Conservation (phyloP, 2,329 filamentous ascomycete species). For the Claviceps africana region DNA sequence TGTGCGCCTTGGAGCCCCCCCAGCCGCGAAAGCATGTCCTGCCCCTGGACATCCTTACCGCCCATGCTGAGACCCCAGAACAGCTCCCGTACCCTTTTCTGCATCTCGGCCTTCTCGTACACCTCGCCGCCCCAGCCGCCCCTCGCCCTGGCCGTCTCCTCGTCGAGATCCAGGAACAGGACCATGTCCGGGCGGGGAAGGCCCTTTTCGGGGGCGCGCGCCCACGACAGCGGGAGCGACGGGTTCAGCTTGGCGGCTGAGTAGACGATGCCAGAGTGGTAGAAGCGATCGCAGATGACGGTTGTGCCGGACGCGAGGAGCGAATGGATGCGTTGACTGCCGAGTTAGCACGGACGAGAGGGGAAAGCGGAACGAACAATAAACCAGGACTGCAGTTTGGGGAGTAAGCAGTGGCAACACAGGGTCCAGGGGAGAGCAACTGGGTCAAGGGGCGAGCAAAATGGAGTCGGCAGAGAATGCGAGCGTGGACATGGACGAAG, state of each 20-base stretch:
- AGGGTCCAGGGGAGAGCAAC: too few relatives aligned
- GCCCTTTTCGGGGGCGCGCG: slow-evolving; percentile 69
- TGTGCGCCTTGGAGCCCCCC: slow-evolving; percentile 12
- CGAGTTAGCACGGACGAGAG: not conserved
- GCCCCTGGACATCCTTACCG: slow-evolving; percentile 18
- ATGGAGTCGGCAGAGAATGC: too few relatives aligned
- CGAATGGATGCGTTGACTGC: slow-evolving; percentile 34
- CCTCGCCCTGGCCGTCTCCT: slow-evolving; percentile 55
- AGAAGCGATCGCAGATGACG: slow-evolving; percentile 83
- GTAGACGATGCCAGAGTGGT: slow-evolving; percentile 89
- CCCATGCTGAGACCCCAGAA: slow-evolving; percentile 48
- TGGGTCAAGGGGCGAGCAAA: too few relatives aligned
- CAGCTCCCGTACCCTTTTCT: slow-evolving; percentile 60
- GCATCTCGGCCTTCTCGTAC: slow-evolving; percentile 77
- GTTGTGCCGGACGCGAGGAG: slow-evolving; percentile 53
- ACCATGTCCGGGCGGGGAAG: slow-evolving; percentile 79
- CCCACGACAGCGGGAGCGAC: slow-evolving; percentile 60
- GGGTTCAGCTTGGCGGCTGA: slow-evolving; percentile 74
- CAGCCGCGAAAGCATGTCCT: slow-evolving; percentile 11
- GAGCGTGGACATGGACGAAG: too few relatives aligned
- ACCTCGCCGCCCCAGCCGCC: slow-evolving; percentile 83
- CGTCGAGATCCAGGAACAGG: slow-evolving; percentile 71
- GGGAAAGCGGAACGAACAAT: not conserved
- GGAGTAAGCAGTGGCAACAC: too few relatives aligned
- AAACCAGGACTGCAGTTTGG: too few relatives aligned